A percentile compares a stretch with the other conserved stretches of the same genome.
phyloP scores from a whole-genome alignment of 345 rosid species.

The Aethionema arabicum region DNA sequence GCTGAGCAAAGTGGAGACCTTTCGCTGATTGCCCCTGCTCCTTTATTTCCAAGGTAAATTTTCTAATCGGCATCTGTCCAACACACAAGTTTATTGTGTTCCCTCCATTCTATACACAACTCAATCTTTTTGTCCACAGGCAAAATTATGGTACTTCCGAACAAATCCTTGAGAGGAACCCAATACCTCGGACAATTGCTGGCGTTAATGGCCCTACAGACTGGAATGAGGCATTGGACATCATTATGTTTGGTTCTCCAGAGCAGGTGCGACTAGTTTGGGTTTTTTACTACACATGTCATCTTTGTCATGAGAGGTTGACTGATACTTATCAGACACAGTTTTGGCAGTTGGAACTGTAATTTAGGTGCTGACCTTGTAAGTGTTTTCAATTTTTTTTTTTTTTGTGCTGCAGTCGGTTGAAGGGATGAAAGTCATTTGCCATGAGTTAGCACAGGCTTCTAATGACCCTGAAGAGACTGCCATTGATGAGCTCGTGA shows the following conservation, averaged over 20 bases:
- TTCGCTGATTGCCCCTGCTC: slow-evolving; percentile 58
- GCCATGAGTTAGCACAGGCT: slow-evolving; percentile 96
- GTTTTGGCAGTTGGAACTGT: background rate
- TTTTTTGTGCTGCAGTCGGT: slow-evolving; percentile 68
- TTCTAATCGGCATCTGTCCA: slow-evolving; percentile 20
- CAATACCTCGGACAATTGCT: slow-evolving; percentile 46
- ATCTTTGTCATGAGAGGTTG: slow-evolving; percentile 23
- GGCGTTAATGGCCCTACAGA: slow-evolving; percentile 69
- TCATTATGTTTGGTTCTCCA: slow-evolving; percentile 87
- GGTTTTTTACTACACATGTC: background rate
- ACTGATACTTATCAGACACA: slow-evolving; percentile 1
- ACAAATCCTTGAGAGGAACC: slow-evolving; percentile 63
- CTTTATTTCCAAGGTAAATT: slow-evolving; percentile 55
- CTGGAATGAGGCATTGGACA: slow-evolving; percentile 97
- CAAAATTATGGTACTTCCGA: slow-evolving; percentile 63
- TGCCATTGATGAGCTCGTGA: slow-evolving; percentile 75
- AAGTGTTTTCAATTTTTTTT: slow-evolving; percentile 14
- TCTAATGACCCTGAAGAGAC: slow-evolving; percentile 78
- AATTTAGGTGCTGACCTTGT: slow-evolving; percentile 13
- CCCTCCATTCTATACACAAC: slow-evolving; percentile 19
- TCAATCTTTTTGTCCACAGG: slow-evolving; percentile 37
- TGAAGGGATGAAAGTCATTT: slow-evolving; percentile 99
- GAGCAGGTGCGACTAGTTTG: slow-evolving; percentile 69
- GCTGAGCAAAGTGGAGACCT: slow-evolving; percentile 98
- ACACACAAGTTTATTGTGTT: slow-evolving; percentile 21